Percentiles rank a stretch among this genome's conserved stretches.
phyloP scores from a whole-genome alignment of 1,284 basidiomycete species.

The Thelephora terrestris region DNA sequence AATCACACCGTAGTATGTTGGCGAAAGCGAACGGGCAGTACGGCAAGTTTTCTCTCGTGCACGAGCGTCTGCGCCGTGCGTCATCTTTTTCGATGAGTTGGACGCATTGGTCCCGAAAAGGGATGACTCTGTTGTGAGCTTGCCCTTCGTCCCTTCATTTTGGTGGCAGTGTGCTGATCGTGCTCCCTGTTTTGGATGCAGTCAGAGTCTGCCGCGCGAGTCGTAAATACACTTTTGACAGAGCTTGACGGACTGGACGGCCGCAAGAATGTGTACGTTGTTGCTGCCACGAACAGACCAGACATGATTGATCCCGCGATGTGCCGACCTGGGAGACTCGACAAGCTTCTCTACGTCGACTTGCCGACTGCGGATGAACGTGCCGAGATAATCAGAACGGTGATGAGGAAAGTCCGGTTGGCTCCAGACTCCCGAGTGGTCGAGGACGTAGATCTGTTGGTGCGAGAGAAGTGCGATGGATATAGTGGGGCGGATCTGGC shows the following conservation, averaged over 20 bases:
- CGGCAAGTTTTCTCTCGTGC: constrained; percentile 89
- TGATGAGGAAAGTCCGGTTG: constrained; percentile 69
- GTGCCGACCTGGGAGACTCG: constrained; percentile 92
- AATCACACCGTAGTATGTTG: constrained; percentile 70
- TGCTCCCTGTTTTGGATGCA: constrained; percentile 19
- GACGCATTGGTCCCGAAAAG: constrained; percentile 92
- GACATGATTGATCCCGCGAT: constrained; percentile 99
- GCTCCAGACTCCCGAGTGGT: constrained; percentile 22
- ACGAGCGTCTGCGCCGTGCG: constrained; percentile 79
- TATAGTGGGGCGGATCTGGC: constrained; percentile 89
- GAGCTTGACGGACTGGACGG: constrained; percentile 93
- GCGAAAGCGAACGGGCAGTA: constrained; percentile 93
- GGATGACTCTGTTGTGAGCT: constrained; percentile 78
- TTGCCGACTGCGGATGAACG: constrained; percentile 73
- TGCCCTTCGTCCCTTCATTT: no score
- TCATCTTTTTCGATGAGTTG: constrained; percentile 94
- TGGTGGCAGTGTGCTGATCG: background rate
- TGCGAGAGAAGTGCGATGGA: constrained; percentile 62
- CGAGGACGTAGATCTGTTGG: constrained; percentile 33
- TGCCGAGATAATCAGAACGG: constrained; percentile 75
- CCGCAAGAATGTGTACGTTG: constrained; percentile 88
- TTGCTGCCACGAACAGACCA: constrained; percentile 96
- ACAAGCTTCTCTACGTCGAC: constrained; percentile 96
- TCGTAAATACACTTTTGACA: constrained; percentile 95
- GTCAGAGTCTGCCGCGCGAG: constrained; percentile 95